A percentile compares a stretch with the other conserved stretches of the same genome.
These are phyloP conservation scores for Tetrahymena borealis DNA, from an alignment of 73 alveolate species.

Conservation along the genomic window DNA sequence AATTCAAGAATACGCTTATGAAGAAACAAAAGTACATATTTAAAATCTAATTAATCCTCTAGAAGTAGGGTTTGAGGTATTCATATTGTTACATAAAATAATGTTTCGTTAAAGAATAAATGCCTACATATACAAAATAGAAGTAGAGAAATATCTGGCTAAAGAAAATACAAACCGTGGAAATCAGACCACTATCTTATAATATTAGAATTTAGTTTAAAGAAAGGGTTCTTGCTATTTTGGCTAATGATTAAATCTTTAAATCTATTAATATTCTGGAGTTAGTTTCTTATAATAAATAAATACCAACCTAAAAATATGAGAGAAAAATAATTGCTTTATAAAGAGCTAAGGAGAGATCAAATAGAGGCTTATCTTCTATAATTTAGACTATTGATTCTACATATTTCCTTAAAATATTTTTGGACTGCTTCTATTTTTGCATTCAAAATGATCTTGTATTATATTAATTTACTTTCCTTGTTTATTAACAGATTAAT, in stretches of 20 bases:
- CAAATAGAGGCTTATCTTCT: not conserved
- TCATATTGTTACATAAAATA: not conserved
- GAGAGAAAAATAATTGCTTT: not conserved
- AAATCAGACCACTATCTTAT: not conserved
- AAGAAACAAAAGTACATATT: not conserved
- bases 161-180: not conserved
- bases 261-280: not conserved
- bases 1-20: not conserved
- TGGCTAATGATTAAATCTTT: not conserved
- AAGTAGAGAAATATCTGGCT: not conserved
- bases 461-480: too few relatives aligned
- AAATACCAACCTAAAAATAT: not conserved
- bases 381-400: not conserved
- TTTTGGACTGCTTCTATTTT: not conserved
- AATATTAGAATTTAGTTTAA: not conserved
- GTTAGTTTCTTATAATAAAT: not conserved
- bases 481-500: too few relatives aligned
- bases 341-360: not conserved
- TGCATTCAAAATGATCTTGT: too few relatives aligned
- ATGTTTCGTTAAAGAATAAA: not conserved
- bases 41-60: not conserved
- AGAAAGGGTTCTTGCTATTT: not conserved
- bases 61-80: not conserved
- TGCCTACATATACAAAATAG: not conserved
- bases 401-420: not conserved